These are phyloP conservation scores for Cucurbita maxima DNA, from an alignment of 306 rosid genomes.

Conservation along the genomic window DNA sequence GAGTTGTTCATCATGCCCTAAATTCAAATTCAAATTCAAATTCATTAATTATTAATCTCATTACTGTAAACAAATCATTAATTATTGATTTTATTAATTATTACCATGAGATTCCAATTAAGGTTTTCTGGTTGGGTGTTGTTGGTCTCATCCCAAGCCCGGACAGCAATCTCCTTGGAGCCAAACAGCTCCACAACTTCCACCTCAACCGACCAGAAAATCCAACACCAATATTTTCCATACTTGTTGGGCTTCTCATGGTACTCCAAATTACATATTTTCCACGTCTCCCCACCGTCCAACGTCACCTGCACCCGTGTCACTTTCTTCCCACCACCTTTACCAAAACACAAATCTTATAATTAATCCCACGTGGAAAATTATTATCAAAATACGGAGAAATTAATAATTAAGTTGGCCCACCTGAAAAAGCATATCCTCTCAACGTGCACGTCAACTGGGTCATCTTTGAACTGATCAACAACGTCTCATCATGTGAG, in stretches of 20 bases:
- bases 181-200: constrained; percentile 47
- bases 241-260: constrained; percentile 55
- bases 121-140: constrained; percentile 85
- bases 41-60: too few species aligned
- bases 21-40: not conserved
- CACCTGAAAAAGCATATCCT: constrained; percentile 85
- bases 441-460: constrained; percentile 41
- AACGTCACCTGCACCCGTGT: constrained; percentile 75
- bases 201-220: constrained; percentile 74
- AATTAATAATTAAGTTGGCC: not conserved
- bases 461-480: constrained; percentile 24
- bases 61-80: too few species aligned
- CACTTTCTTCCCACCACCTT: constrained; percentile 81
- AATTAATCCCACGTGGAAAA: not conserved
- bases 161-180: constrained; percentile 56
- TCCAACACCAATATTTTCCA: constrained; percentile 90
- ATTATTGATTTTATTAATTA: too few species aligned
- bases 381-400: not conserved
- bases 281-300: constrained; percentile 82
- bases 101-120: constrained; percentile 74
- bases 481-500: constrained; percentile 55
- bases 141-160: constrained; percentile 78
- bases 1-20: constrained; percentile 40
- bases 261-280: constrained; percentile 38
- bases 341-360: not conserved